Conservation (phyloP, 306 rosid genomes). For the Leucaena leucocephala region DNA sequence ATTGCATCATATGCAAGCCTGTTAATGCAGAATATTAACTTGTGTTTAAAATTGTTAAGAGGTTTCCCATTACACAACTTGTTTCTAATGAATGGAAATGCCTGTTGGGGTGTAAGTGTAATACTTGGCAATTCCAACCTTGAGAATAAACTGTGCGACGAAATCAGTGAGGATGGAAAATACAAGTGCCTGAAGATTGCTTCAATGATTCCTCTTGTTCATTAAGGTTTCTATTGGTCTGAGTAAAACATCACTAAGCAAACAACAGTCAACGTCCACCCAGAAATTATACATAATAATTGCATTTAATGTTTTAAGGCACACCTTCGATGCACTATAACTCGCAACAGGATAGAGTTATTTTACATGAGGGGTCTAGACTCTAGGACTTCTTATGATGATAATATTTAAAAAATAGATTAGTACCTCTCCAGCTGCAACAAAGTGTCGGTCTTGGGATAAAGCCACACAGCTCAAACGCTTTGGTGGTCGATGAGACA, state of each 20-base stretch:
- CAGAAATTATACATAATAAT: background rate
- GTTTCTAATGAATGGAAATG: background rate
- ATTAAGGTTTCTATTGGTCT: constrained; percentile 12
- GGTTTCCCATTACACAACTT: background rate
- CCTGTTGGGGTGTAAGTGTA: background rate
- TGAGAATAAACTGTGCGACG: background rate
- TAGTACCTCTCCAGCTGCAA: constrained; percentile 78
- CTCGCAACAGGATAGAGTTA: constrained; percentile 22
- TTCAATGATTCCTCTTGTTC: background rate
- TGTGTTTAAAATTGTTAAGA: background rate
- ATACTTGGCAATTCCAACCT: background rate
- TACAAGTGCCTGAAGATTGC: background rate
- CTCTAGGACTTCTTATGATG: constrained; percentile 14
- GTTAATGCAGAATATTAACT: background rate
- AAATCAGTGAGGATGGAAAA: background rate
- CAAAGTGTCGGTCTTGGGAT: constrained; percentile 64
- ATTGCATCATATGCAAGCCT: background rate
- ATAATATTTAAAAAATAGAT: constrained; percentile 22
- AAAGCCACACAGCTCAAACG: constrained; percentile 73
- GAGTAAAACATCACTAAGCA: constrained; percentile 16
- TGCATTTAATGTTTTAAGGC: background rate
- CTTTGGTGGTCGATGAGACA: constrained; percentile 58
- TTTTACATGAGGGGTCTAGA: background rate
- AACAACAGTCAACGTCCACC: constrained; percentile 6
- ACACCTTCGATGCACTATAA: constrained; percentile 7